Conservation (phyloP, 176 grass and related monocot species). For the Pontederia paniculata region DNA sequence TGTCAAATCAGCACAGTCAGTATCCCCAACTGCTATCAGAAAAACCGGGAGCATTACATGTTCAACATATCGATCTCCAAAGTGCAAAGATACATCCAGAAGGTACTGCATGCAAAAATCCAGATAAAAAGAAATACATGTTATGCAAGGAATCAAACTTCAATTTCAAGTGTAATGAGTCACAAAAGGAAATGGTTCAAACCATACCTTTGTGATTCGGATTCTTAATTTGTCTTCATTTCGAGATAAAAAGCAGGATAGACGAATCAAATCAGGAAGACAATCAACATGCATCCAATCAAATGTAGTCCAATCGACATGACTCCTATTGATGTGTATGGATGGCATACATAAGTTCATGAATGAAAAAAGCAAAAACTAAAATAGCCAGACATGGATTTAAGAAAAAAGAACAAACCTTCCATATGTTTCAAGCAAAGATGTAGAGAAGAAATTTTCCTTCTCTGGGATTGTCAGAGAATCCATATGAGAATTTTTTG, state of each 20-base stretch:
- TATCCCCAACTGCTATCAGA: conserved; percentile 84
- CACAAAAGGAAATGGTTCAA: neutral
- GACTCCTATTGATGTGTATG: conserved; percentile 37
- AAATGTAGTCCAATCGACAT: conserved; percentile 74
- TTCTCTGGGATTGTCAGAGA: conserved; percentile 22
- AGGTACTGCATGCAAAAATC: conserved; percentile 46
- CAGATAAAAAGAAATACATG: conserved; percentile 11
- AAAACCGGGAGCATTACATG: conserved; percentile 92
- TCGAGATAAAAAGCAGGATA: conserved; percentile 66
- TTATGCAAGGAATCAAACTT: neutral
- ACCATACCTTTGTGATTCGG: conserved; percentile 63
- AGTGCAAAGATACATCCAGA: conserved; percentile 61
- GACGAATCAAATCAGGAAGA: conserved; percentile 81
- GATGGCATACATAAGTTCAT: conserved; percentile 18
- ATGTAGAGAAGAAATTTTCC: conserved; percentile 50
- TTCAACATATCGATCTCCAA: conserved; percentile 74
- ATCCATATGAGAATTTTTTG: conserved; percentile 27
- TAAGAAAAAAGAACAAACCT: conserved; percentile 40
- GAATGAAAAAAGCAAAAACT: neutral
- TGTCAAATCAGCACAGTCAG: conserved; percentile 72
- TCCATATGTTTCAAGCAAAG: conserved; percentile 62
- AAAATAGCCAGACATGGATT: neutral
- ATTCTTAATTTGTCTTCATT: conserved; percentile 85
- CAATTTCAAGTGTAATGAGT: neutral
- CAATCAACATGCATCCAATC: conserved; percentile 97